These are phyloP conservation scores for Jaminaea rosea DNA, from an alignment of 1,284 basidiomycete species.

Conservation along the genomic window DNA sequence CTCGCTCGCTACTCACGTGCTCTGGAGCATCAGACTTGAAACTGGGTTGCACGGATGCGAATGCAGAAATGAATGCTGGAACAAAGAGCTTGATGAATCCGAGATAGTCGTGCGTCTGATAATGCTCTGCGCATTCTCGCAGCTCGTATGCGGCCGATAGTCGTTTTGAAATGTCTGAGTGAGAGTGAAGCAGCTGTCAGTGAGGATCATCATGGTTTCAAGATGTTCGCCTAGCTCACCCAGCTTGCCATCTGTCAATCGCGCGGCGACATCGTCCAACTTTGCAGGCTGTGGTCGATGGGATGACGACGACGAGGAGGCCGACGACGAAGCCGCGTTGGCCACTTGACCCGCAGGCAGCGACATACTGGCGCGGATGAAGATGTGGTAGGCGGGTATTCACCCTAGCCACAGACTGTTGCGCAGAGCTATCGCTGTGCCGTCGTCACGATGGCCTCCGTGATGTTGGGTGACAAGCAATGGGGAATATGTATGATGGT, in stretches of 20 bases:
- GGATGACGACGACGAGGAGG: too few relatives aligned
- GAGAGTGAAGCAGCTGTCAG: background rate
- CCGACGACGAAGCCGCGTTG: too few relatives aligned
- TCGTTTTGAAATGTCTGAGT: slow-evolving; percentile 23
- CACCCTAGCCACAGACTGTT: too few relatives aligned
- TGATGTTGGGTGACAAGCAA: too few relatives aligned
- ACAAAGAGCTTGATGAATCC: slow-evolving; percentile 57
- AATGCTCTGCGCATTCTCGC: slow-evolving; percentile 38
- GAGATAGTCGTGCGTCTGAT: slow-evolving; percentile 57
- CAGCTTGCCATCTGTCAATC: slow-evolving; percentile 3
- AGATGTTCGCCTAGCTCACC: slow-evolving; percentile 3
- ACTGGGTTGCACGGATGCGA: slow-evolving; percentile 67
- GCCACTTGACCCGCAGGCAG: too few relatives aligned
- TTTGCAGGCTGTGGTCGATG: background rate
- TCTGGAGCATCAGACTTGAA: slow-evolving; percentile 71
- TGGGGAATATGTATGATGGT: too few relatives aligned
- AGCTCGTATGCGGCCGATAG: slow-evolving; percentile 31
- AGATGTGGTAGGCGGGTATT: too few relatives aligned
- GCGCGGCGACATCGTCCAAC: background rate
- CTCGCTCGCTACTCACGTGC: slow-evolving; percentile 50
- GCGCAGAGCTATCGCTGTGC: too few relatives aligned
- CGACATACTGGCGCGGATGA: too few relatives aligned
- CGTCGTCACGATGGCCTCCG: too few relatives aligned
- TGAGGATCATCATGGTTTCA: too few relatives aligned
- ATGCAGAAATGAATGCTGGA: slow-evolving; percentile 67